Evolutionary conservation across 306 rosid species (phyloP), one percentile per base, ranked within the genome.

Genomic region (Corylus americana): DNA sequence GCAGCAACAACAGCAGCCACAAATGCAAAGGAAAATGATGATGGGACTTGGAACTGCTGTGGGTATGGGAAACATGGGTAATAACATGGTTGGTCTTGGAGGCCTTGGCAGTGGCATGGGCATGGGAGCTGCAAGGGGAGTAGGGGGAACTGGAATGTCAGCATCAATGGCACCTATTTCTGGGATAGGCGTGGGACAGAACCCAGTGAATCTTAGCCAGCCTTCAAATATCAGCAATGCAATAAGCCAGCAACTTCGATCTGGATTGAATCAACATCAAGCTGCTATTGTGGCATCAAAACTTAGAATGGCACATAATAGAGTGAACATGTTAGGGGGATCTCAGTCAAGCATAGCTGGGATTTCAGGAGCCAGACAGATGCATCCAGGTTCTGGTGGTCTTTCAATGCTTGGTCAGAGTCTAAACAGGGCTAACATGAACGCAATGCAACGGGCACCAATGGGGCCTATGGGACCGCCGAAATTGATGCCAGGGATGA

Each of bases 391-490:
- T 57, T 76, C 97, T 66, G 70, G 89, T 70, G 74, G 90, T 57
- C 87, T 93, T 64, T 89, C 98, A n/a, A 84, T 89, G 90, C 70
- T 96, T 76, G 86, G 89, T 64, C 97, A 88, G 71, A 45, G 89
- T 81, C 63, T 92, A 78, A 89, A 71, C 84, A 88, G 93, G 66
- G 78, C 83, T 48, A 89, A 73, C 88, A 85, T 94, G 85, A 84
- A 8, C 80, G 54, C 89, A 8, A 74, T 91, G 88, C 99, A 90
- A 86, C 96, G 95, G 39, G 63, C 85, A 76, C 78, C 80, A n/a
- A 77, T 90, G 45, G 92, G 88, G 55, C 89, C 87, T 55, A 94
- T 95, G 99, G 98, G 90, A 50, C 99, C 99, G 2, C 99, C 98
- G 1, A 96, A 90, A 87, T 59, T 88, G 80, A 81, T 85, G 93